Evolutionary conservation across 202 grass and related monocot species (phyloP), one percentile per base, ranked within the genome.

Genomic region (Zizania palustris): DNA sequence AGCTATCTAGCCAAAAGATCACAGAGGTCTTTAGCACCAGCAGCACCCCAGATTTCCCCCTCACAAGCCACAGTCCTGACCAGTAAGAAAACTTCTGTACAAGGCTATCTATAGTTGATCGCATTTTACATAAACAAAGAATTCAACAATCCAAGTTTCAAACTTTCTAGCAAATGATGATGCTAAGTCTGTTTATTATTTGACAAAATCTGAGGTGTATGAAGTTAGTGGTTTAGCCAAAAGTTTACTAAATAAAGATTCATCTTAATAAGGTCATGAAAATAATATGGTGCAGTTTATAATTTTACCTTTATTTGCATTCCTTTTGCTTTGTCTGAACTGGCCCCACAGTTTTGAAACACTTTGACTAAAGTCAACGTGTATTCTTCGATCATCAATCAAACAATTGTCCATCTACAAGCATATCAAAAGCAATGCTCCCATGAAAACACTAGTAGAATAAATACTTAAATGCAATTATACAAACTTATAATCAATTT

Each of bases 291-390:
- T 11, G 54, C 0, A 14, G 11, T 70, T 64, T 63, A 46, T 20
- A 73, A 36, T 4, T 54, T 53, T 86, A 98, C 96, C 96, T 92
- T 88, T 92, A 77, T 85, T 86, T 56, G 75, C 67, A 92, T 87
- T 92, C 72, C 67, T 93, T 84, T 98, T 98, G 37, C 87, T 89
- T 61, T 92, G 96, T 76, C 96, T 95, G 76, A 80, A 98, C 66
- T 98, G 96, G 62, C 89, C 88, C 96, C 96, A 98, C 20, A 98
- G 81, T 73, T 86, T 95, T 50, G 96, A 84, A 80, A 98, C 96
- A 87, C 96, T 98, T 79, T 98, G 96, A 63, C 89, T 98, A 69
- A 98, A 98, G 90, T 98, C 96, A 77, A 98, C 96, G 82, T 98
- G 96, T 34, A 98, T 98, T 82, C 96, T 90, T 60, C 96, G 73